phyloP scores from a whole-genome alignment of 495 filamentous ascomycete genomes.

The Penicillium cosmopolitanum region DNA sequence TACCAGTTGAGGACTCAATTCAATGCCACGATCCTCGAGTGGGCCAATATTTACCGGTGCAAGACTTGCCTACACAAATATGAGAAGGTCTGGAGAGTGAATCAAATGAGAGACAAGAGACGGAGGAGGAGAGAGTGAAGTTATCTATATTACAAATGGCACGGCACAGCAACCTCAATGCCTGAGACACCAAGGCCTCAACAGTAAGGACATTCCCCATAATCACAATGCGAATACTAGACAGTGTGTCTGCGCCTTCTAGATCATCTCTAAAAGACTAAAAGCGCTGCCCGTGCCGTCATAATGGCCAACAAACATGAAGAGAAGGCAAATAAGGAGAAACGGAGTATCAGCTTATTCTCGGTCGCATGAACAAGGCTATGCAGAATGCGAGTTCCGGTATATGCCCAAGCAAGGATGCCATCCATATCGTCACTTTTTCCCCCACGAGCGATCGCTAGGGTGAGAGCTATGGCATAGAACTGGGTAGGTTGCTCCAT shows the following conservation, averaged over 20 bases:
- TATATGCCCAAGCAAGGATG: conserved; percentile 27
- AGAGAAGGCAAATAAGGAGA: conserved; percentile 19
- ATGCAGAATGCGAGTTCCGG: conserved; percentile 26
- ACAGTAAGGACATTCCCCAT: too few relatives aligned
- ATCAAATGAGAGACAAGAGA: too few relatives aligned
- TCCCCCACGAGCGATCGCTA: conserved; percentile 22
- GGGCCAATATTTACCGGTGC: too few relatives aligned
- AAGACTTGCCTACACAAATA: too few relatives aligned
- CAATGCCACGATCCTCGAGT: too few relatives aligned
- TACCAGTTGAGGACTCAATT: too few relatives aligned
- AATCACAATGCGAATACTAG: too few relatives aligned
- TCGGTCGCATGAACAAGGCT: conserved; percentile 25
- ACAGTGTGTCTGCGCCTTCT: too few relatives aligned
- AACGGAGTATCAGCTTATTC: conserved; percentile 21
- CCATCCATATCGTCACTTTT: conserved; percentile 14
- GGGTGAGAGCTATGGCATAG: conserved; percentile 28
- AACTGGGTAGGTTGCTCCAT: conserved; percentile 36
- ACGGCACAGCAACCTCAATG: not conserved
- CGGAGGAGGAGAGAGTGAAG: too few relatives aligned
- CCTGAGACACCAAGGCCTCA: not conserved
- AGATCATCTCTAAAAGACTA: conserved; percentile 13
- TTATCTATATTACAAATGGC: too few relatives aligned
- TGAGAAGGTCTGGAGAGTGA: too few relatives aligned
- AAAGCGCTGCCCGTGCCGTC: conserved; percentile 19
- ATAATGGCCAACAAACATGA: conserved; percentile 23